Base-by-base conservation (phyloP, 257 asterid genomes). In the Cruciata laevipes region DNA sequence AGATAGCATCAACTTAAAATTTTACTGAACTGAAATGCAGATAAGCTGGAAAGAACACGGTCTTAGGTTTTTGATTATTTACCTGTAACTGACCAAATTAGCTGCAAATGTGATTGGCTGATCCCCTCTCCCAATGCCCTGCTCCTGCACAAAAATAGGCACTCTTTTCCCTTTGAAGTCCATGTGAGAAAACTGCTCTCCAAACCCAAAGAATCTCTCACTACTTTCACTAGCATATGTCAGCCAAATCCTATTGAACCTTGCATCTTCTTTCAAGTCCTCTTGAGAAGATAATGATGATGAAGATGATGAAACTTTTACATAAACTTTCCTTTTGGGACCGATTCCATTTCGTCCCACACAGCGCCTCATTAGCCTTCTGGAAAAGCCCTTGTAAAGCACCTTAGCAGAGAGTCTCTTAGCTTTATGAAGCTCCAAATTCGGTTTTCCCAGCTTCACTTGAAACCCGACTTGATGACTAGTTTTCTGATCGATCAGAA, bases 81-180 rank as follows among this genome's bases (percentile, higher is more conserved):
- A 92, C 98, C 98, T 92, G 79, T 86, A 92, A 82, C 98, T 92
- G 61, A 92, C 88, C 83, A 92, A 86, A 77, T 92, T 92, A 67
- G 98, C 97, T 68, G 96, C 97, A 71, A 88, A 89, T 4, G 98
- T 89, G 68, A 92, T 92, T 21, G 98, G 98, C 51, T 92, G 98
- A 67, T 89, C 98, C 4, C 98, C 98, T 82, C 98, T 85, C 63
- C 98, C 98, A 67, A 92, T 92, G 32, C 98, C 98, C 72, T 92
- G 98, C 75, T 92, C 98, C 76, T 92, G 98, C 75, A 92, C 97
- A 42, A 92, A 82, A 20, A 92, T 89, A 0, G 98, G 98, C 7
- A 92, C 96, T 65, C 74, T 81, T 63, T 78, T 92, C 47, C 98
- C 98, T 79, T 89, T 89, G 12, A 92, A 87, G 66, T 92, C 86